Base-by-base conservation (phyloP, 2,329 filamentous ascomycete species). In the Alternaria hordeiaustralica region DNA sequence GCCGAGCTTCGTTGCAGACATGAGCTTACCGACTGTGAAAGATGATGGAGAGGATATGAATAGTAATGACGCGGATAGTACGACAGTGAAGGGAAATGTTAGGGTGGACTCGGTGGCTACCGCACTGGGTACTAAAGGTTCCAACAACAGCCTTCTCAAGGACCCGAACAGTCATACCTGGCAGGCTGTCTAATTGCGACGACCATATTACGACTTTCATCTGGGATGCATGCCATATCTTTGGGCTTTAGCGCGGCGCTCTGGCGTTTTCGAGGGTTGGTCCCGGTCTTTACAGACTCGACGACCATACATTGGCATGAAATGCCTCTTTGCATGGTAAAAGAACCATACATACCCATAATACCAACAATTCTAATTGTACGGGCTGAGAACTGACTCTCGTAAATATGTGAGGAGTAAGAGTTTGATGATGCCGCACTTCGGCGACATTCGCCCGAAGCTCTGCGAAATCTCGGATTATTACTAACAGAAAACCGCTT, bases 1-100 rank as follows among this genome's bases (percentile, higher is more conserved):
- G 12, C 71, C 71, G 15, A 73, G 69, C 10, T 75, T 67, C 43
- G 69, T 72, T n/a, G 67, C 63, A 8, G 46, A 56, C 3, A 46
- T 68, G 53, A 68, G 59, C 10, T 15, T 68, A 1, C 58, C 61
- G 6, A 43, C 44, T 7, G 41, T 64, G 44, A 50, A 44, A 23
- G 55, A 59, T 9, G 53, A 69, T 5, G 7, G 3, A 9, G 65
- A 69, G 13, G 61, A 61, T 3, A 51, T 33, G 11, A 56, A 51
- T 23, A 66, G 65, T 47, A 61, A 55, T 15, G 61, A 67, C 26
- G 60, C 25, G 13, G 46, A 58, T 13, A 58, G 5, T 61, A 41
- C 59, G 4, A 56, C n/a, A 13, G 47, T 45, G 2, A 70, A 72
- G 23, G 50, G 33, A 6, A 55, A 64, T 36, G 15, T 67, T 1